Base-by-base conservation (phyloP, 2,329 filamentous ascomycete species). In the Dactylellina drechsleri region DNA sequence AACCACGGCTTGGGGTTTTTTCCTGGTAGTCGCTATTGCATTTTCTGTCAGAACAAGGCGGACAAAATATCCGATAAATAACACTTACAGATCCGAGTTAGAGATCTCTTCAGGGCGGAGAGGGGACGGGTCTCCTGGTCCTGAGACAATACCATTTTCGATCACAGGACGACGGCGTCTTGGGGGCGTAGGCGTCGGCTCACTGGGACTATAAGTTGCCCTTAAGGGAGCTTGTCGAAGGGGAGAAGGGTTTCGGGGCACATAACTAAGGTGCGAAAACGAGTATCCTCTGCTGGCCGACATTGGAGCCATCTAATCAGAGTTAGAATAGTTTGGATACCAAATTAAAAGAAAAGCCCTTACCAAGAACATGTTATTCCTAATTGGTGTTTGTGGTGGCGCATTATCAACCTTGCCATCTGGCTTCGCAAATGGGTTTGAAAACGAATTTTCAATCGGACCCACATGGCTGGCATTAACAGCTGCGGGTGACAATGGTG, bases 391-490 rank as follows among this genome's bases (percentile, higher is more conserved):
- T 28, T 68, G 43, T 5, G 20, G 56, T 20, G 40, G 15, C 23
- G 43, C 47, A 36, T 54, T 20, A 15, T 54, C 45, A 15, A 12
- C 41, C 43, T n/a, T 56, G 49, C 16, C 57, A 1, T 49, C 41
- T 18, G 57, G 40, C 10, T 60, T 58, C 40, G 15, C 54, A 20
- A 16, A 43, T 3, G 54, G 40, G 13, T 45, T 60, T 36, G 57
- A 28, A 10, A 36, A 47, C 31, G 40, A 12, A 23, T 16, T 31
- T 10, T 31, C 57, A 16, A 20, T 49, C 40, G 50, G 50, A 3
- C 49, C 16, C 40, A 23, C 54, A 23, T 66, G 61, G n/a, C 62
- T 56, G 40, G 70, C 70, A 67, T 74, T 74, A 64, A 74, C 59
- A 26, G 70, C 70, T 8, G 70, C 70, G 16, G 59, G 61, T 13